Conservation (phyloP, 2,329 filamentous ascomycete genomes). For the Botryosphaeria dothidea region DNA sequence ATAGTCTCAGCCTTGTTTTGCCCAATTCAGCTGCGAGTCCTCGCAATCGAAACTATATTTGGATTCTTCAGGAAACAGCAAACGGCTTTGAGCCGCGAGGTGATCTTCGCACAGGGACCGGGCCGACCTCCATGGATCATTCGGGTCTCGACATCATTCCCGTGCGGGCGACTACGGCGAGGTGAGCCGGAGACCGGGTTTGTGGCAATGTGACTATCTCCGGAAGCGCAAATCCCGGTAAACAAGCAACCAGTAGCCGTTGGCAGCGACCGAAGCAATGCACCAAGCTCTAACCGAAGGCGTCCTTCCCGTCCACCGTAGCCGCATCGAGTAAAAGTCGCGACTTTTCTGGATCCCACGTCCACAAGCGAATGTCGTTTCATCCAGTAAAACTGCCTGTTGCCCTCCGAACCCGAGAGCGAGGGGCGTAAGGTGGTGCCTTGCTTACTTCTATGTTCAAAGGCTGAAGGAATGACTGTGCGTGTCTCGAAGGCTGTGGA, state of each 20-base stretch:
- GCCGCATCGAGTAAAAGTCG: not conserved
- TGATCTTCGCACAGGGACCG: conserved; percentile 3
- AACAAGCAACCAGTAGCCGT: conserved; percentile 7
- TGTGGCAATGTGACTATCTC: conserved; percentile 5
- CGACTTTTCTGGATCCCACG: conserved; percentile 5
- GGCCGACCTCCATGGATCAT: not conserved
- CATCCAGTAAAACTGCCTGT: not conserved
- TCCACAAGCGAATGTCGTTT: not conserved
- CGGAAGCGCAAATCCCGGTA: not conserved
- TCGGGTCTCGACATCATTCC: conserved; percentile 7
- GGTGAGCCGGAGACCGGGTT: not conserved
- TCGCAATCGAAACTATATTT: not conserved
- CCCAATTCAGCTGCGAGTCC: not conserved
- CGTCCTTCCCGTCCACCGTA: not conserved
- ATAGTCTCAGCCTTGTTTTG: not conserved
- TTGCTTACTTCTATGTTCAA: conserved; percentile 2
- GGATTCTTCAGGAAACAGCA: not conserved
- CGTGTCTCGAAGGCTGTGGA: not conserved
- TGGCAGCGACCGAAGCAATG: conserved; percentile 5
- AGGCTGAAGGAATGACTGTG: not conserved
- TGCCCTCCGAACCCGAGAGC: conserved; percentile 7
- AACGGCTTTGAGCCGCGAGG: not conserved
- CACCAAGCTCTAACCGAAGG: conserved; percentile 12
- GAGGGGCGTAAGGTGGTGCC: not conserved
- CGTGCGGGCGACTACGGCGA: not conserved